phyloP scores from a whole-genome alignment of 805 yeast genomes.

The Pichia manshurica region DNA sequence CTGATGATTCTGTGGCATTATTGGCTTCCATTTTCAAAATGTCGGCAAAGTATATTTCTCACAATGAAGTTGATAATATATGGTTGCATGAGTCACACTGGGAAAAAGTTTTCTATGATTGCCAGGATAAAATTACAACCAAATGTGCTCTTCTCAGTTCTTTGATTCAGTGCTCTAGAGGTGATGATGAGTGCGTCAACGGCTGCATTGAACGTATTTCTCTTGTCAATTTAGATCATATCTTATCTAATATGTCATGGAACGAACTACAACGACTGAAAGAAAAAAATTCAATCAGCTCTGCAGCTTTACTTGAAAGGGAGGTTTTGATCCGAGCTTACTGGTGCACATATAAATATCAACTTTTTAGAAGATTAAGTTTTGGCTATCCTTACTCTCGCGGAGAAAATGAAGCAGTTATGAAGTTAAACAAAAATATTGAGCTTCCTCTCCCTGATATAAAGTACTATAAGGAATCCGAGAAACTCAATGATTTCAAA shows the following conservation, averaged over 20 bases:
- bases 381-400: conserved; percentile 33
- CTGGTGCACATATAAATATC: conserved; percentile 37
- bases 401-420: conserved; percentile 3
- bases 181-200: conserved; percentile 22
- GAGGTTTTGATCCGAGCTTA: conserved; percentile 31
- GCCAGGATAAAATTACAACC: conserved; percentile 28
- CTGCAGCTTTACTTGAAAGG: conserved; percentile 20
- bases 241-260: background rate
- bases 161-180: conserved; percentile 24
- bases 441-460: conserved; percentile 33
- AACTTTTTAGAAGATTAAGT: conserved; percentile 30
- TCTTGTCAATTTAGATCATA: background rate
- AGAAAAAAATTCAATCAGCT: background rate
- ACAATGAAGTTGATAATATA: conserved; percentile 22
- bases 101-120: conserved; percentile 31
- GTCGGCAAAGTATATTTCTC: conserved; percentile 30
- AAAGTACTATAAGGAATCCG: conserved; percentile 19
- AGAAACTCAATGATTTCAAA: conserved; percentile 14
- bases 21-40: conserved; percentile 33
- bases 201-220: conserved; percentile 14
- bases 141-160: conserved; percentile 25
- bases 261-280: background rate
- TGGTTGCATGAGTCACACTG: conserved; percentile 33
- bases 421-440: conserved; percentile 29
- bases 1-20: conserved; percentile 26